phyloP scores from a whole-genome alignment of 345 rosid genomes.

The Luvunga scandens region DNA sequence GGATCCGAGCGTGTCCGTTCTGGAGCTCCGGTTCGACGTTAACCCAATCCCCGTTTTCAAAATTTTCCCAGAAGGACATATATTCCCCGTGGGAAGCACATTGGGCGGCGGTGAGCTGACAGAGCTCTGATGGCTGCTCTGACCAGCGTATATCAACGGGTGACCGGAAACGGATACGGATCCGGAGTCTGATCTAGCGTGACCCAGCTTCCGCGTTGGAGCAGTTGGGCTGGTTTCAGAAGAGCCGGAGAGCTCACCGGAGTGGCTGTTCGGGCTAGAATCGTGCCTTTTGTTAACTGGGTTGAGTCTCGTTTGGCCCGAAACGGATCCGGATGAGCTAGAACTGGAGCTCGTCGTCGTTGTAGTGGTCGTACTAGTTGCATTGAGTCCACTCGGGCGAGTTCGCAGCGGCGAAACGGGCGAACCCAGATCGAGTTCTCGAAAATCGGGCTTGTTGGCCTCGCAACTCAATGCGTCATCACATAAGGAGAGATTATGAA shows the following conservation, averaged over 20 bases:
- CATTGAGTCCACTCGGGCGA: slow-evolving; percentile 33
- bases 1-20: slow-evolving; percentile 67
- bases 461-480: slow-evolving; percentile 57
- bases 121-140: slow-evolving; percentile 28
- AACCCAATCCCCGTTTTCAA: slow-evolving; percentile 60
- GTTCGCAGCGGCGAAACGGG: slow-evolving; percentile 84
- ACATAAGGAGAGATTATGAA: slow-evolving; percentile 40
- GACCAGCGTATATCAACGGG: slow-evolving; percentile 46
- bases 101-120: slow-evolving; percentile 52
- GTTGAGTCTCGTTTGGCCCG: slow-evolving; percentile 45
- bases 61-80: slow-evolving; percentile 77
- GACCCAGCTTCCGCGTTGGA: slow-evolving; percentile 30
- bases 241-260: slow-evolving; percentile 60
- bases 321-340: slow-evolving; percentile 77
- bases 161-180: slow-evolving; percentile 24
- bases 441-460: slow-evolving; percentile 70
- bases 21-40: slow-evolving; percentile 36
- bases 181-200: slow-evolving; percentile 46
- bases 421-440: slow-evolving; percentile 80
- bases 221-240: slow-evolving; percentile 57
- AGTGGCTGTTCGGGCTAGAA: slow-evolving; percentile 45
- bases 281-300: slow-evolving; percentile 37
- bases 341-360: slow-evolving; percentile 54
- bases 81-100: slow-evolving; percentile 79
- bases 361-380: slow-evolving; percentile 34